Evolutionary conservation across 2,329 filamentous ascomycete species (phyloP), one percentile per base, ranked within the genome.

Genomic region (Aspergillus pseudoterreus): DNA sequence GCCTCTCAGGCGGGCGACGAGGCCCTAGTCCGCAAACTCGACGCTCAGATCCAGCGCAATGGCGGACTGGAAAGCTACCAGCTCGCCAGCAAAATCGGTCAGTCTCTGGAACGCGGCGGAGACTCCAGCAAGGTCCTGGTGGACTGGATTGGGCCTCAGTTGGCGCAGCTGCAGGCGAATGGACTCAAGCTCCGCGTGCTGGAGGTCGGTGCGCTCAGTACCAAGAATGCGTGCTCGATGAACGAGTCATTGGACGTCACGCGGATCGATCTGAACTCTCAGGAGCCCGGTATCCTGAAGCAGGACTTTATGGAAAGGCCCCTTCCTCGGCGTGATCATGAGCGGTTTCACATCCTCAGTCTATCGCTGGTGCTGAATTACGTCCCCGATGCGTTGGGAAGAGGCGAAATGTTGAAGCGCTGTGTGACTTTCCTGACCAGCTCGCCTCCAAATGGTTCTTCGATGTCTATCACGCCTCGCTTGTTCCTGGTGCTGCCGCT

Each of bases 241-340:
- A 87, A 86, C 55, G 78, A 78, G 6, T 67, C 81, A 41, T 88
- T 97, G 61, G 77, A 87, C 33, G 83, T 95, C 62, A 82, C 85
- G 55, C 83, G 91, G 57, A 96, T 99, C 67, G 94, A 99, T 66
- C 75, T 99, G 50, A 88, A 95, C 71, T 94, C 91, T 53, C 90
- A 95, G 65, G 86, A 85, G 43, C 78, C 86, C 1, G 71, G 69
- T 2, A 99, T 99, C 58, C 67, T 85, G 51, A 84, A 95, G 69
- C 90, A 96, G 67, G 90, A 99, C 69, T 97, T 99, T 65, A 96
- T 99, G 92, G 75, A 90, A 59, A 81, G 91, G 22, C 88, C 91
- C 0, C 70, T 92, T 3, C 92, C 92, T 0, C 30, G 47, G 4
- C 69, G 59, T 6, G 66, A 78, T 19, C 75, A 80, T 5, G 84